Base-by-base conservation (phyloP, 805 yeast species). In the Yarrowia hollandica region DNA sequence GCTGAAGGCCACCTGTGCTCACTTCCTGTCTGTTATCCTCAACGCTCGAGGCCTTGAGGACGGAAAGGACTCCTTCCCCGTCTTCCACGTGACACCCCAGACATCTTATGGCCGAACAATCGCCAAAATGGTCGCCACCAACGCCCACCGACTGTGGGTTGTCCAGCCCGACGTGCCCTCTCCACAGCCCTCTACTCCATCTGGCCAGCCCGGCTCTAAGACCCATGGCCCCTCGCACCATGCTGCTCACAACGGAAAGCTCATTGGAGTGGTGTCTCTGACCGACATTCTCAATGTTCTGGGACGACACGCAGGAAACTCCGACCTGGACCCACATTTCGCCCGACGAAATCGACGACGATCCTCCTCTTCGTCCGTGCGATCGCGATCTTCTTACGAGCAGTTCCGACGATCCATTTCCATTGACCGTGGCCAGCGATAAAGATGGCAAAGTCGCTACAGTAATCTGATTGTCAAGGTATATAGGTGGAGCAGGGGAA, bases 1-100 rank as follows among this genome's bases (percentile, higher is more conserved):
- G 63, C 77, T 92, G 60, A 85, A 86, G 67, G 85, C 87, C 70
- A 79, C 94, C 6, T 94, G 96, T 72, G 78, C 90, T 67, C 94
- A 88, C 72, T 92, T 92, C 70, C 83, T 92, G 60, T 83, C 95
- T 12, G 86, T 90, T 63, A 90, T 91, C 62, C 79, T 94, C 63
- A 85, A 87, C 64, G 85, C 85, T 59, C 84, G 96, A 69, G 99
- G 99, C 18, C 78, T 92, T 28, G 95, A 86, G 67, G 91, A 90
- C 69, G 97, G 97, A 56, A 90, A 91, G 72, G 99, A 92, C 75
- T 90, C 95, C 38, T 92, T 86, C 78, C 99, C 99, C 15, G 92
- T 94, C 37, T 92, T 92, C 79, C 96, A 92, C 71, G 97, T 92
- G 22, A 85, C 88, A 63, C 82, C 83, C 62, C 79, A 80, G 37